These are phyloP conservation scores for Rosa multiflora DNA, from an alignment of 306 rosid species.

Conservation along the genomic window DNA sequence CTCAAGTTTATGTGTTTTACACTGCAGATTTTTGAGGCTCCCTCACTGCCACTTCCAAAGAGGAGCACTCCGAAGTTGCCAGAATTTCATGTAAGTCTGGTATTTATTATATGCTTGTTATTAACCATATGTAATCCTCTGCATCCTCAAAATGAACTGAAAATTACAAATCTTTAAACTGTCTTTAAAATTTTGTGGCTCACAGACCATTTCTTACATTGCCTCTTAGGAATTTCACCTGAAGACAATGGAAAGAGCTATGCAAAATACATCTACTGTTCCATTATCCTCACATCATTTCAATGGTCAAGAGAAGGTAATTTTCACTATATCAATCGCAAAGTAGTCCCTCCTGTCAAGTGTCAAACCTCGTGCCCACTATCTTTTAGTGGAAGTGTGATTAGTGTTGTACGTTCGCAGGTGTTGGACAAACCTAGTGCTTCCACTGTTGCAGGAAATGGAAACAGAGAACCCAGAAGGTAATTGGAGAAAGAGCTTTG, in stretches of 20 bases:
- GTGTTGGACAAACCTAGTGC: slow-evolving; percentile 42
- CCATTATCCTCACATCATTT: slow-evolving; percentile 54
- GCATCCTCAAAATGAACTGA: not conserved
- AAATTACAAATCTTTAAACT: not conserved
- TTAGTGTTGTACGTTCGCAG: slow-evolving; percentile 39
- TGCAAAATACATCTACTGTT: slow-evolving; percentile 58
- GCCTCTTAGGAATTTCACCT: slow-evolving; percentile 76
- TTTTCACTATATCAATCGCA: slow-evolving; percentile 14
- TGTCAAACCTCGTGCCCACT: not conserved
- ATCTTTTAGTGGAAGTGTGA: not conserved
- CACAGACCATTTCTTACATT: slow-evolving; percentile 24
- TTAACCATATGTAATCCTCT: slow-evolving; percentile 6
- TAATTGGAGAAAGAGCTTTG: slow-evolving; percentile 21
- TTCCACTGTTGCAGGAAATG: slow-evolving; percentile 40
- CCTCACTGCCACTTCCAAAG: slow-evolving; percentile 67
- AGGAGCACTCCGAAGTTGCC: slow-evolving; percentile 82
- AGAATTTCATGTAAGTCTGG: slow-evolving; percentile 77
- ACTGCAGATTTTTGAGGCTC: slow-evolving; percentile 85
- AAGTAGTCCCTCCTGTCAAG: not conserved
- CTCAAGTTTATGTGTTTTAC: slow-evolving; percentile 20
- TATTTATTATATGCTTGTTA: slow-evolving; percentile 6
- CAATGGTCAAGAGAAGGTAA: slow-evolving; percentile 49
- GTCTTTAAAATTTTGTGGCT: slow-evolving; percentile 23
- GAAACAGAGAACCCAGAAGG: slow-evolving; percentile 58
- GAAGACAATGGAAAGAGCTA: slow-evolving; percentile 85